Evolutionary conservation across 192 early-diverging fungal genomes (phyloP), one percentile per base, ranked within the genome.

Genomic region (Umbelopsis sp.): DNA sequence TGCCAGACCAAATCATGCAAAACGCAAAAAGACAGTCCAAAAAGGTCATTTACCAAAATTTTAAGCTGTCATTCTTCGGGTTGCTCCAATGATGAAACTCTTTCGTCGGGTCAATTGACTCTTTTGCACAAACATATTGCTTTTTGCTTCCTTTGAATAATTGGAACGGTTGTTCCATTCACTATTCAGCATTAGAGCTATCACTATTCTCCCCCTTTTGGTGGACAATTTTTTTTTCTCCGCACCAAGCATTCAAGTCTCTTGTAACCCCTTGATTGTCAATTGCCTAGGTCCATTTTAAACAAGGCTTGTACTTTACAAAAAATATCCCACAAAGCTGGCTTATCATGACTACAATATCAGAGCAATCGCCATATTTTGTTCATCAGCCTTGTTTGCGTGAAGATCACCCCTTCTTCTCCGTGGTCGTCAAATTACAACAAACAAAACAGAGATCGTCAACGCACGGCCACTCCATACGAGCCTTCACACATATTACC

Each of bases 401-500:
- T 61, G 55, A 61, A 18, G 33, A 15, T 61, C 55, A 30, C 12
- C 55, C 55, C 55, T 30, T 61, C 55, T 61, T 61, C 27, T 61
- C 55, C 55, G 55, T 61, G 33, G 55, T 61, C 55, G 27, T 61
- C 55, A 61, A 61, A 61, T 30, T 61, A 30, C 27, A 33, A 30
- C 55, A 61, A n/a, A 61, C 27, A 25, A 61, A 61, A 61, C 55
- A 61, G 18, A 61, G 55, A 61, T 61, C 55, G 25, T 61, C 55
- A 61, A 61, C 55, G 55, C 55, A 61, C 55, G 55, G 55, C 27
- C 55, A 30, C 55, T 35, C 55, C 11, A 27, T 61, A n/a, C 27
- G 55, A 61, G 55, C 27, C 33, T 30, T 61, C 30, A 30, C 55
- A 16, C 55, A 61, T 37, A 11, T 61, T 15, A 35, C 55, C n/a